Evolutionary conservation across 225 moss, liverwort and hornwort genomes (phyloP), one percentile per base, ranked within the genome.

Genomic region (Polytrichum formosum): DNA sequence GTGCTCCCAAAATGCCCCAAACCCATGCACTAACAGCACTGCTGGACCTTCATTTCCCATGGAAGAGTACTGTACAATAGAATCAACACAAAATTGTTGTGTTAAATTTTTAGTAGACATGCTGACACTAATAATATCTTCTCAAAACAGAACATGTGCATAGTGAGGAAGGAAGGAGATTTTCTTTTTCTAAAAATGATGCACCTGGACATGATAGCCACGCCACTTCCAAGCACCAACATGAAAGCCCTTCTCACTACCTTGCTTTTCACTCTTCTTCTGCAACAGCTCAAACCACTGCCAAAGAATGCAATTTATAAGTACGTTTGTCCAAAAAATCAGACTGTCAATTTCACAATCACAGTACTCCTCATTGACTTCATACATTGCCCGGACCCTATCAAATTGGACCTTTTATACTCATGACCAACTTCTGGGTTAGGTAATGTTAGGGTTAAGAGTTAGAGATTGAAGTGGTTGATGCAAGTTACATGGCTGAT

Each of bases 1-100:
- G 71, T 97, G 96, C 71, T 97, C 89, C 96, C 96, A 91, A 61
- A 97, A 97, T 66, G 96, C 96, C 84, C 96, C 96, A 74, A 97
- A 97, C 18, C 96, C 96, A 78, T 97, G 96, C 76, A 97, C 93
- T 74, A 97, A 83, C 33, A 97, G 77, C 54, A 94, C 86, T 18
- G 91, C 90, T 67, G 96, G 91, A 58, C 94, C 96, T 75, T 78
- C 73, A 2, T 78, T 83, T 70, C 96, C 96, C 72, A 87, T 89
- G 30, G 82, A 78, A 18, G 96, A 85, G 78, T 97, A 97, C 96
- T 96, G 71, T 54, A 23, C 58, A 60, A 61, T 17, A 61, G 28
- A 62, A 22, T 4, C 16, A 29, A 19, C 22, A 18, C 22, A 26
- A 7, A 3, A 2, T 58, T 18, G 25, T 6, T 31, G 28, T 21